Conservation (phyloP, 352 stramenopile genomes). For the Pythium periplocum region DNA sequence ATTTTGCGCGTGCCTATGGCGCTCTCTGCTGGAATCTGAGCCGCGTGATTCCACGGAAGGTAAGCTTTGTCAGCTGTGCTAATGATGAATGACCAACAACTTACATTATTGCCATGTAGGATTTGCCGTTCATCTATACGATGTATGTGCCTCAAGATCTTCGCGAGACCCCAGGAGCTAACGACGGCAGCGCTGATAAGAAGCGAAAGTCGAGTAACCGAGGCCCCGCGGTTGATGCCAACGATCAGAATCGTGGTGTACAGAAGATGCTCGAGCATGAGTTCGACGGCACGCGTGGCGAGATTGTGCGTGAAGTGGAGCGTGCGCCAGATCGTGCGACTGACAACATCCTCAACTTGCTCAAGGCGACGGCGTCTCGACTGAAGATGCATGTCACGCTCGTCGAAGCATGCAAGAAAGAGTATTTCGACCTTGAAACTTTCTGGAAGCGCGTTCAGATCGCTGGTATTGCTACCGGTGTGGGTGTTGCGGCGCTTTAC, state of each 20-base stretch:
- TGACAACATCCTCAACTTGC: slow-evolving; percentile 76
- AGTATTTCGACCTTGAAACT: slow-evolving; percentile 63
- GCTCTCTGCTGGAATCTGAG: slow-evolving; percentile 87
- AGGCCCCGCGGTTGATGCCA: too few relatives aligned
- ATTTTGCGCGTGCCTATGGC: slow-evolving; percentile 82
- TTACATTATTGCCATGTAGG: slow-evolving; percentile 1
- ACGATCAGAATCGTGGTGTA: slow-evolving; percentile 19
- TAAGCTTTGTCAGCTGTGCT: not conserved
- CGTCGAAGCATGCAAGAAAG: slow-evolving; percentile 68
- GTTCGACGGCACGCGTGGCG: slow-evolving; percentile 78
- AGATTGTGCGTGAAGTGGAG: slow-evolving; percentile 82
- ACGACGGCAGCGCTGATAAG: not conserved
- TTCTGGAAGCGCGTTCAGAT: slow-evolving; percentile 78
- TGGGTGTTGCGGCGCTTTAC: slow-evolving; percentile 68
- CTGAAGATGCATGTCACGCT: slow-evolving; percentile 85
- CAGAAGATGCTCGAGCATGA: slow-evolving; percentile 79
- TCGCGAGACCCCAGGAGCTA: slow-evolving; percentile 14
- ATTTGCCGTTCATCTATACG: slow-evolving; percentile 86
- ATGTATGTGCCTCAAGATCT: slow-evolving; percentile 83
- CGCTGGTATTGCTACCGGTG: slow-evolving; percentile 43
- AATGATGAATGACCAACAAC: too few relatives aligned
- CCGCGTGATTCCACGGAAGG: slow-evolving; percentile 81
- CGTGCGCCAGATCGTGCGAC: slow-evolving; percentile 76
- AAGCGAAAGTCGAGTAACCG: not conserved
- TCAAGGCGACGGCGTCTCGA: slow-evolving; percentile 70